These are phyloP conservation scores for Pichia sp. DNA, from an alignment of 1,139 yeast genomes.

Conservation along the genomic window DNA sequence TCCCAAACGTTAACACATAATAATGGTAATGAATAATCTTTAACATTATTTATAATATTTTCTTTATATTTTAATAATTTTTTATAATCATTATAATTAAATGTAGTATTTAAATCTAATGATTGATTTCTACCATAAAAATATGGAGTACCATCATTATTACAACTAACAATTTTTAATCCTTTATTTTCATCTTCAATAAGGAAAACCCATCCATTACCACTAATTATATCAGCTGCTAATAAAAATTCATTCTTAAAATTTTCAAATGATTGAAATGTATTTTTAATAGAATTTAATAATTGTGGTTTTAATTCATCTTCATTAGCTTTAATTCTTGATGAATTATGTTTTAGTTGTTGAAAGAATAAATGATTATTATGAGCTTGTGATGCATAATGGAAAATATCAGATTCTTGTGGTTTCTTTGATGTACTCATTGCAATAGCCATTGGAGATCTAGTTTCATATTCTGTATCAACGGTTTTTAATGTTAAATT, in stretches of 20 bases:
- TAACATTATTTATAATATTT: conserved; percentile 39
- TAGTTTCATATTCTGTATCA: conserved; percentile 75
- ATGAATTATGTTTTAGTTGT: conserved; percentile 41
- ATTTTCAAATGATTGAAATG: conserved; percentile 31
- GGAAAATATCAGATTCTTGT: conserved; percentile 67
- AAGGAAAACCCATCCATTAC: conserved; percentile 88
- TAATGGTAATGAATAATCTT: conserved; percentile 72
- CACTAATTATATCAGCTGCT: conserved; percentile 50
- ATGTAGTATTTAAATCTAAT: conserved; percentile 69
- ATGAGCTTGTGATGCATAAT: conserved; percentile 86
- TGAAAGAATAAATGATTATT: conserved; percentile 87
- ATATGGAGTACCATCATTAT: conserved; percentile 91
- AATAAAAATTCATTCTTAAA: conserved; percentile 48
- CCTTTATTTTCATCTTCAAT: conserved; percentile 69
- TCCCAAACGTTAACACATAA: conserved; percentile 86
- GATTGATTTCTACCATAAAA: conserved; percentile 69
- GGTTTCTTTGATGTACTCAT: conserved; percentile 67
- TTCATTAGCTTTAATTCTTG: conserved; percentile 28
- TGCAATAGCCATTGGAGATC: conserved; percentile 71
- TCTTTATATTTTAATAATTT: conserved; percentile 42
- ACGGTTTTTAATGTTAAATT: conserved; percentile 68
- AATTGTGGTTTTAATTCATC: conserved; percentile 29
- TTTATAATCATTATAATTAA: conserved; percentile 48
- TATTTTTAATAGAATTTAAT: conserved; percentile 25
- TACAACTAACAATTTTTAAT: conserved; percentile 56